Evolutionary conservation across 257 asterid genomes (phyloP).

Genomic region (Solanum corneliomulleri): DNA sequence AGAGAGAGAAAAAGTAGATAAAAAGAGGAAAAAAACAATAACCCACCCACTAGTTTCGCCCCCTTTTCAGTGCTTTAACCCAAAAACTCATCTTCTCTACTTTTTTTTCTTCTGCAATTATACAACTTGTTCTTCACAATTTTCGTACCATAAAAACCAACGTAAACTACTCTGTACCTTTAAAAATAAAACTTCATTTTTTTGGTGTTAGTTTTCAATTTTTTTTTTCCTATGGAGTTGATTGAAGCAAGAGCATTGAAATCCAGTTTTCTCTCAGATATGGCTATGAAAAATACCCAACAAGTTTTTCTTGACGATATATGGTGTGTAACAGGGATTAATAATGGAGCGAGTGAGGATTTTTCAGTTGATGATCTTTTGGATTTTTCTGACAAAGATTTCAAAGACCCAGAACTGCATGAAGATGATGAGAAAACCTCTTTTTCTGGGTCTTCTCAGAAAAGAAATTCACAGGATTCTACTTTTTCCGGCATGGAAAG

Average conservation of each 20-base stretch:
- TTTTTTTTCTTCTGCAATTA: not conserved
- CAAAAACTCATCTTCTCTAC: conserved; percentile 3
- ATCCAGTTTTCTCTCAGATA: conserved; percentile 65
- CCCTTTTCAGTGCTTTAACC: conserved; percentile 51
- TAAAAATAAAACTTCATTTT: not conserved
- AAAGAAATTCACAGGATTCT: conserved; percentile 27
- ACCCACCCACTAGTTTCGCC: conserved; percentile 77
- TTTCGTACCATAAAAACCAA: not conserved
- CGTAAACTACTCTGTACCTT: not conserved
- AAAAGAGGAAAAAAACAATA: conserved; percentile 20
- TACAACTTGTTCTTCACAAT: conserved; percentile 1
- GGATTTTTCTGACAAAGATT: conserved; percentile 69
- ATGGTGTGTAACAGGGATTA: conserved; percentile 50
- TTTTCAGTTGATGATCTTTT: conserved; percentile 95
- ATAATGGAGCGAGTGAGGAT: conserved; percentile 53
- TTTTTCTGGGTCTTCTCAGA: conserved; percentile 6
- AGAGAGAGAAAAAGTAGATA: not conserved
- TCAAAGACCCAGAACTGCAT: conserved; percentile 27
- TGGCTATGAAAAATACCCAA: conserved; percentile 34
- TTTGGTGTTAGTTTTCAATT: not conserved
- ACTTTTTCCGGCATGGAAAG: conserved; percentile 48
- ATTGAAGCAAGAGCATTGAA: conserved; percentile 88
- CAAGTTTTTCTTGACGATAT: conserved; percentile 53
- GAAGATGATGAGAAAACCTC: conserved; percentile 28
- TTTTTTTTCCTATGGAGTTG: conserved; percentile 50